Base-by-base conservation (phyloP, 495 filamentous ascomycete genomes). In the Aspergillus cristatus region DNA sequence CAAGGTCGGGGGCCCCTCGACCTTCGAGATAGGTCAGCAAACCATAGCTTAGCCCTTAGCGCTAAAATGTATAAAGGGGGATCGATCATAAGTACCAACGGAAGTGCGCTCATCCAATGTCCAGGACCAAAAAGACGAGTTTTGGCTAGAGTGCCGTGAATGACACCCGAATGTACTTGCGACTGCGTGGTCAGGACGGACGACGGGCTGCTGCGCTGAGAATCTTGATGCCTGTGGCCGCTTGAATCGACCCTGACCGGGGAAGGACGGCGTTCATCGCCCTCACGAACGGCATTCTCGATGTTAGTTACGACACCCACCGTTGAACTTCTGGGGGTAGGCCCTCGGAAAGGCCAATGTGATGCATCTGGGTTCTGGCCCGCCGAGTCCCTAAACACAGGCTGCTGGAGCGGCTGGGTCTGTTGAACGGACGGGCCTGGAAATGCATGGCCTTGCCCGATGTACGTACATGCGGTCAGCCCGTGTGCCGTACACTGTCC, bases 381-480 rank as follows among this genome's bases (percentile, higher is more conserved):
- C 24, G 24, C 24, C 24, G 24, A 26, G 24, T 26, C 24, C 24
- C 24, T 26, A 26, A 26, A 26, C 24, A 26, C 24, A 26, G 24
- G 24, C 24, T 26, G 24, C 14, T 35, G 16, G 32, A 18, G 32
- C 10, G 18, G 32, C n/a, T 16, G 16, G 32, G 14, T 38, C 22
- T 28, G 12, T n/a, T 31, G n/a, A 18, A 24, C 13, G 2, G 14
- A 14, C 34, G 18, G 42, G 42, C 40, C 2, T 11, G 17, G 34
- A 63, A 44, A 43, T 65, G 70, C 28, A 55, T 60, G 67, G 69
- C 29, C 55, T 62, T 26, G 48, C 47, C 37, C 65, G 68, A 3
- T 63, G 67, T 67, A 72, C 28, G 57, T 57, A 49, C 68, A 72
- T 34, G 57, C 60, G 37, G 40, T 7, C 2, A 26, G 2, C 11